Evolutionary conservation across 164 flowering plant genomes (phyloP).

Genomic region (Vitis amurensis): DNA sequence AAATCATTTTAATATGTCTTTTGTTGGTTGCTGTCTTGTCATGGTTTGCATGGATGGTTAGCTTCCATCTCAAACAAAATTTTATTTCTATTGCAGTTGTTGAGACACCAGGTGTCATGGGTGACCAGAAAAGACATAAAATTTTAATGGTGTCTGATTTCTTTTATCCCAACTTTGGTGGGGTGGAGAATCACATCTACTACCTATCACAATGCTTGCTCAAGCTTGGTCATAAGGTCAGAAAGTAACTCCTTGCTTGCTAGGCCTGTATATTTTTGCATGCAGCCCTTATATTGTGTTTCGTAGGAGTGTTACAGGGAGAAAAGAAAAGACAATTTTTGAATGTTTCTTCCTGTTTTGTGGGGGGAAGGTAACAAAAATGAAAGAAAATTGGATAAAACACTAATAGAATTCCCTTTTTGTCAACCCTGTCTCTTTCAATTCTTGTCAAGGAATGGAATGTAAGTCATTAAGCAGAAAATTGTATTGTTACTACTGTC

Average conservation of each 20-base stretch:
- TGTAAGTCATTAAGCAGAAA: no score
- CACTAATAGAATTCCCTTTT: background rate
- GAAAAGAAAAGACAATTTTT: background rate
- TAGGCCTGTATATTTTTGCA: background rate
- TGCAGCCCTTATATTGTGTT: no score
- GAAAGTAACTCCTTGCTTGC: background rate
- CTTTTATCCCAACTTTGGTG: conserved; percentile 96
- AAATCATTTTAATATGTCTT: no score
- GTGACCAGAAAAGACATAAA: conserved; percentile 42
- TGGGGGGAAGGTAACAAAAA: background rate
- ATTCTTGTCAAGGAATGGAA: no score
- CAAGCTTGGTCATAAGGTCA: conserved; percentile 94
- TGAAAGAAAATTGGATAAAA: background rate
- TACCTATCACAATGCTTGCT: conserved; percentile 90
- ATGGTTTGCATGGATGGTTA: no score
- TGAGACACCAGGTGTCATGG: conserved; percentile 26
- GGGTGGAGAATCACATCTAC: conserved; percentile 95
- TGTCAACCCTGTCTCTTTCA: no score
- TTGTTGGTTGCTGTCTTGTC: no score
- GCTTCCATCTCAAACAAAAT: no score
- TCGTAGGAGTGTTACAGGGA: background rate
- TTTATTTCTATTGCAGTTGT: no score
- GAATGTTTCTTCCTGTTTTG: background rate
- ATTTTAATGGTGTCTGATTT: conserved; percentile 97
- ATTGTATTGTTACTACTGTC: no score